Evolutionary conservation across 352 stramenopile species (phyloP), one percentile per base, ranked within the genome.

Genomic region (Aphanomyces cochlioides): DNA sequence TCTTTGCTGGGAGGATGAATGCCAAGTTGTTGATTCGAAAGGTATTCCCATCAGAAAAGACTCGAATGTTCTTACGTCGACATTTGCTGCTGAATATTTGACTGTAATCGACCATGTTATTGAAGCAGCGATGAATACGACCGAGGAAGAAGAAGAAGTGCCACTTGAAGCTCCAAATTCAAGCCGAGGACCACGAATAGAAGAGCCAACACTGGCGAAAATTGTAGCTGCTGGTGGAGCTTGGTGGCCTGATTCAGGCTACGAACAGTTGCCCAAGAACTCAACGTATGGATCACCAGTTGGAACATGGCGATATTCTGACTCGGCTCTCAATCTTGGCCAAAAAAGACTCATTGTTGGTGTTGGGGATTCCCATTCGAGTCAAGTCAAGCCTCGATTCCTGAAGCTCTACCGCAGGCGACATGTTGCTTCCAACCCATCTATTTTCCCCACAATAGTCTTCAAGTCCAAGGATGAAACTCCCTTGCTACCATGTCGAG

Each of bases 11-110:
- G 10, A 65, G n/a, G 65, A 71, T 6, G 45, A n/a, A 13, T 71
- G 65, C 45, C 15, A 71, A 53, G 65, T 71, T 37, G 28, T 71
- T 15, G 17, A 34, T 10, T 12, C 47, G 17, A 15, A 47, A 13
- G 65, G 65, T 34, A n/a, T 66, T 10, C 65, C 65, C 10, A 69
- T 71, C 50, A 66, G 65, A 37, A 10, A 19, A 8, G 65, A 71
- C 65, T 66, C 17, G 19, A 37, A 71, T 38, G 17, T 47, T 17
- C 66, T 66, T 21, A 50, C 43, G 10, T 48, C 65, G 17, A 13
- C 19, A 15, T 71, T 66, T 40, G 65, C 36, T 4, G 36, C 28
- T 8, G 45, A 67, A 10, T 71, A 66, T 38, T 36, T 71, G 8
- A 21, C 7, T 63, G 60, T 67, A 28, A 13, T 67, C 7, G 60